phyloP scores from a whole-genome alignment of 345 rosid species.

The Pistacia integerrima region DNA sequence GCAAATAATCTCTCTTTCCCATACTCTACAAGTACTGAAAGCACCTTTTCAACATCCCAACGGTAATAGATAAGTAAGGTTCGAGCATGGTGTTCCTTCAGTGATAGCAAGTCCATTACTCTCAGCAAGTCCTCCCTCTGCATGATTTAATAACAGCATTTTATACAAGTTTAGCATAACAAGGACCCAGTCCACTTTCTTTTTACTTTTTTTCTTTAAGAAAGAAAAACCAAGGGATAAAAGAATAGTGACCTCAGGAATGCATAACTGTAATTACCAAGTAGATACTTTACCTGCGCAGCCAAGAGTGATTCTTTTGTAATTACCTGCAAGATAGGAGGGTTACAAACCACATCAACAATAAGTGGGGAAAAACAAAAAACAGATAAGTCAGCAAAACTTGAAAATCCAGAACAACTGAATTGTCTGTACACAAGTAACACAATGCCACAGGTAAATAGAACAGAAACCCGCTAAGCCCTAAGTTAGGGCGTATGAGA shows the following conservation, averaged over 20 bases:
- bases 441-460: background rate
- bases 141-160: slow-evolving; percentile 11
- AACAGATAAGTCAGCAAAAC: background rate
- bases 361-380: slow-evolving; percentile 16
- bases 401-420: background rate
- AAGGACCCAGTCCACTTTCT: background rate
- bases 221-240: background rate
- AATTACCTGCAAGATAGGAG: slow-evolving; percentile 34
- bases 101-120: slow-evolving; percentile 53
- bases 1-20: slow-evolving; percentile 37
- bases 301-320: slow-evolving; percentile 42
- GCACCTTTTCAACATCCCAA: slow-evolving; percentile 45
- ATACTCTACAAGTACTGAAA: slow-evolving; percentile 34
- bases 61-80: slow-evolving; percentile 38
- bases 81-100: slow-evolving; percentile 41
- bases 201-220: background rate
- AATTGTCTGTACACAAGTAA: background rate
- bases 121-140: slow-evolving; percentile 49
- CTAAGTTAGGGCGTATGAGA: background rate
- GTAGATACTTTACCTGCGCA: slow-evolving; percentile 35
- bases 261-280: background rate
- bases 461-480: background rate
- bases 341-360: background rate
- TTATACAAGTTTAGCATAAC: background rate
- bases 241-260: background rate